These are phyloP conservation scores for Microdochium trichocladiopsis DNA, from an alignment of 2,329 filamentous ascomycete genomes.

Conservation along the genomic window DNA sequence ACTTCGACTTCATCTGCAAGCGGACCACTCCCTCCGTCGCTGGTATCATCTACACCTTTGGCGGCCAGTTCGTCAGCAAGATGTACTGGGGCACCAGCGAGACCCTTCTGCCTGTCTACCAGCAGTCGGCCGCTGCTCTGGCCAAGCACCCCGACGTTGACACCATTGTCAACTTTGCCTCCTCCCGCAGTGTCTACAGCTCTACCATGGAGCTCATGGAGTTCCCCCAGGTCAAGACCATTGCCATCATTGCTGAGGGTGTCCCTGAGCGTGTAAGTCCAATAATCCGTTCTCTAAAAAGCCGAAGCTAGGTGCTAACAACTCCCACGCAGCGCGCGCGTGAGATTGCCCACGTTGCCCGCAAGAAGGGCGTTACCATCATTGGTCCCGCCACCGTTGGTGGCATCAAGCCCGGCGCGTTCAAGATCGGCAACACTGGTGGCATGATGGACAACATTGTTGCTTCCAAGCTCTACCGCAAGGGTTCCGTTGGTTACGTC, in stretches of 20 bases:
- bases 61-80: conserved; percentile 99
- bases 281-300: neutral
- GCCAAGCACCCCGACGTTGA: conserved; percentile 96
- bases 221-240: conserved; percentile 92
- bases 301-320: conserved; percentile 16
- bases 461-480: conserved; percentile 98
- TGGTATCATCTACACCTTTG: conserved; percentile 99
- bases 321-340: conserved; percentile 65
- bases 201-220: conserved; percentile 99
- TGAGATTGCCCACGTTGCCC: conserved; percentile 92
- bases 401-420: conserved; percentile 98
- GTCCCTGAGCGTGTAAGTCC: conserved; percentile 86
- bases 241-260: conserved; percentile 99
- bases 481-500: conserved; percentile 97
- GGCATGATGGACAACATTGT: conserved; percentile 99
- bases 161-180: conserved; percentile 98
- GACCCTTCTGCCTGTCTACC: conserved; percentile 97
- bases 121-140: conserved; percentile 85
- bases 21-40: conserved; percentile 91
- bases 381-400: conserved; percentile 97
- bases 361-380: conserved; percentile 99
- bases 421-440: conserved; percentile 99
- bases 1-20: conserved; percentile 99
- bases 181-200: conserved; percentile 95
- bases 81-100: conserved; percentile 99